phyloP scores from a whole-genome alignment of 179 eudicot species.

The Beta lomatogona region DNA sequence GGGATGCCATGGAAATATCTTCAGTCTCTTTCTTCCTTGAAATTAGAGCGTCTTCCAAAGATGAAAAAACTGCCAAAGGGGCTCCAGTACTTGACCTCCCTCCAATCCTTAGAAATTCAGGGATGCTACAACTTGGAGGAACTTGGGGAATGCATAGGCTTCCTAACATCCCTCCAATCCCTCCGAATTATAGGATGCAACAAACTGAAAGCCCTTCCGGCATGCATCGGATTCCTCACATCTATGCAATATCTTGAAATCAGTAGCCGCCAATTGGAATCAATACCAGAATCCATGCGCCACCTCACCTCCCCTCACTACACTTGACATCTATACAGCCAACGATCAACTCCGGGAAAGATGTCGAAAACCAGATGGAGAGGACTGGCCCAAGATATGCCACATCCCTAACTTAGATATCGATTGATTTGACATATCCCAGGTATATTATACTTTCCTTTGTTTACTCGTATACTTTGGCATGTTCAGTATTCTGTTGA shows the following conservation, averaged over 20 bases:
- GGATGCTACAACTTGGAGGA: too few species aligned
- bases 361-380: neutral
- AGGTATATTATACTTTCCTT: too few species aligned
- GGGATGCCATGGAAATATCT: conserved; percentile 3
- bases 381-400: conserved; percentile 1
- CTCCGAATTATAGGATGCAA: neutral
- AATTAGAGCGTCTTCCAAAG: too few species aligned
- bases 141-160: too few species aligned
- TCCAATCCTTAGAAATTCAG: too few species aligned
- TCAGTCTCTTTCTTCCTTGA: too few species aligned
- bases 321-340: neutral
- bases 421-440: too few species aligned
- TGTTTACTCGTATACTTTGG: too few species aligned
- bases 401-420: neutral
- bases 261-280: neutral
- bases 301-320: neutral
- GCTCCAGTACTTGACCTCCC: too few species aligned
- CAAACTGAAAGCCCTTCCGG: neutral
- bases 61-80: too few species aligned
- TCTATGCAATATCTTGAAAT: neutral
- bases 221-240: neutral
- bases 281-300: neutral
- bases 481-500: too few species aligned
- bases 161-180: conserved; percentile 17
- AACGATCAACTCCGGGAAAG: neutral